phyloP scores from a whole-genome alignment of 2,329 filamentous ascomycete genomes.

The Ophiostoma ulmi region DNA sequence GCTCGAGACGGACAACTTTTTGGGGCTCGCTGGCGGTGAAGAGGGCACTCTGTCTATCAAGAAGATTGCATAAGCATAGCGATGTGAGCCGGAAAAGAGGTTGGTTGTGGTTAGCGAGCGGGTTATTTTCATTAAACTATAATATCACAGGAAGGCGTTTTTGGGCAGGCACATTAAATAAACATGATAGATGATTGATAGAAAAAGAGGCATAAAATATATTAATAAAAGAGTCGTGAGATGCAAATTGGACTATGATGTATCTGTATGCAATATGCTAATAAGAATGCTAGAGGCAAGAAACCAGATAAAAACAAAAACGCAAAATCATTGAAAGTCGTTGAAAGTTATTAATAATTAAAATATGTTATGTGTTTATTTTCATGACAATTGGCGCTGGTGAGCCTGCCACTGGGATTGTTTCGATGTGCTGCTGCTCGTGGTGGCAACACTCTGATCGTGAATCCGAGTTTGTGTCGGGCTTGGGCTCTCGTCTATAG shows the following conservation, averaged over 20 bases:
- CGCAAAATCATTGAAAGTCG: neutral
- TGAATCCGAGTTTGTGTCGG: neutral
- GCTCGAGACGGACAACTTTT: conserved; percentile 53
- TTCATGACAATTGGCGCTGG: neutral
- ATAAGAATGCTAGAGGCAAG: neutral
- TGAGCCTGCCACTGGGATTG: neutral
- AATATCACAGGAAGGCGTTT: neutral
- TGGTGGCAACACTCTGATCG: neutral
- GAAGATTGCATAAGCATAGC: conserved; percentile 40
- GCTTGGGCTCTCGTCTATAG: neutral
- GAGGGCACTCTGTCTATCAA: conserved; percentile 49
- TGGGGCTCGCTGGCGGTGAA: conserved; percentile 45
- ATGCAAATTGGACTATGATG: neutral
- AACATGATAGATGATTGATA: neutral
- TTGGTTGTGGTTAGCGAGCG: neutral
- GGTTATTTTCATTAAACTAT: neutral
- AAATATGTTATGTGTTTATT: neutral
- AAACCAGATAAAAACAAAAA: neutral
- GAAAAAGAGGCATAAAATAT: neutral
- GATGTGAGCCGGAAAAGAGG: neutral
- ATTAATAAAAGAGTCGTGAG: neutral
- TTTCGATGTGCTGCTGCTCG: neutral
- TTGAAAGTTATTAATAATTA: neutral
- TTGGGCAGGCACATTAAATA: neutral
- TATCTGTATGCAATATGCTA: neutral